Conservation (phyloP, 1,139 yeast genomes). For the Hansenula lynferdii region DNA sequence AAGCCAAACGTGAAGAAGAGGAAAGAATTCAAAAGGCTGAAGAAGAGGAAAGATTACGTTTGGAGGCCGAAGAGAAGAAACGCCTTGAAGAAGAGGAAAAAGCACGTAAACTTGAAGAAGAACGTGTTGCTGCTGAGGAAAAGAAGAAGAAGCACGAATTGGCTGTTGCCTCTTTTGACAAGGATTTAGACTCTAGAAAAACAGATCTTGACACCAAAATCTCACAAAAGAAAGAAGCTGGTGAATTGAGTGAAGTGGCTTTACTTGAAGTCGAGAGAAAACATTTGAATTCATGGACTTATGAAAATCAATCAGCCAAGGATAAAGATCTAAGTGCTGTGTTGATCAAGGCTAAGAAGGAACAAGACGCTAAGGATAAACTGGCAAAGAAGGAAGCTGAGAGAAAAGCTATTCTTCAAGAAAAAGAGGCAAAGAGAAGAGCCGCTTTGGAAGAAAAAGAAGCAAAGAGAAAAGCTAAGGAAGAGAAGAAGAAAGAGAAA, state of each 20-base stretch:
- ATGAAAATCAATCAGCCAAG: neutral
- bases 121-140: slow-evolving; percentile 5
- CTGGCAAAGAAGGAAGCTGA: slow-evolving; percentile 8
- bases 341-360: neutral
- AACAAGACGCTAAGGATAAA: slow-evolving; percentile 8
- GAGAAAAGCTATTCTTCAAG: neutral
- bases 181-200: neutral
- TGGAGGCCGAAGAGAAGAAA: slow-evolving; percentile 2
- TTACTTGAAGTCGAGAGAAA: slow-evolving; percentile 1
- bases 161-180: slow-evolving; percentile 2
- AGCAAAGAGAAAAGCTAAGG: slow-evolving; percentile 2
- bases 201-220: slow-evolving; percentile 2
- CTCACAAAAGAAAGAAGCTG: slow-evolving; percentile 6
- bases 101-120: neutral
- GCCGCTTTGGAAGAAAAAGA: slow-evolving; percentile 1
- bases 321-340: neutral
- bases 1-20: slow-evolving; percentile 8
- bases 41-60: slow-evolving; percentile 10
- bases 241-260: slow-evolving; percentile 1
- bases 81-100: slow-evolving; percentile 5
- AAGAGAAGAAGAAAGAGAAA: slow-evolving; percentile 4
- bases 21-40: slow-evolving; percentile 8
- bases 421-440: neutral
- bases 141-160: slow-evolving; percentile 1
- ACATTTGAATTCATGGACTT: slow-evolving; percentile 1